A percentile compares a stretch with the other conserved stretches of the same genome.
These are phyloP conservation scores for Penicillium sp. DNA, from an alignment of 2,329 filamentous ascomycete species.

Conservation along the genomic window DNA sequence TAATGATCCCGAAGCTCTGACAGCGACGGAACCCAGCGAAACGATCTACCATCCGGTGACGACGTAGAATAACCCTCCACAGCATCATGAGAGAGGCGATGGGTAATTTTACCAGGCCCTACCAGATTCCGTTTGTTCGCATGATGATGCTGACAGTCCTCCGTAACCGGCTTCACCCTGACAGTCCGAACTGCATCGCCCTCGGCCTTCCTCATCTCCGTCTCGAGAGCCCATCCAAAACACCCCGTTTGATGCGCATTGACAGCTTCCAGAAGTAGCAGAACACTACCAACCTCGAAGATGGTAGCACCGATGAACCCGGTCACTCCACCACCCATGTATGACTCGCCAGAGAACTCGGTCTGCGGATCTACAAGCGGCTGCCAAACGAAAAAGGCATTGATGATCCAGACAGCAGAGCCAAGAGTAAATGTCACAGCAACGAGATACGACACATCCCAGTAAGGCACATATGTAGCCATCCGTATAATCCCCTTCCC, in stretches of 20 bases:
- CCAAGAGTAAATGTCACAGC: constrained; percentile 57
- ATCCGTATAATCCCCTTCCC: constrained; percentile 47
- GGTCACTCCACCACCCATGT: constrained; percentile 60
- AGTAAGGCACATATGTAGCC: constrained; percentile 53
- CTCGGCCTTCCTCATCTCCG: constrained; percentile 40
- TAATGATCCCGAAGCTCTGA: constrained; percentile 61
- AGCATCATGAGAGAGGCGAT: constrained; percentile 1
- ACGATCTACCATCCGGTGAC: constrained; percentile 34
- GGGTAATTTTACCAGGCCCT: constrained; percentile 1
- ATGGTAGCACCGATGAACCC: constrained; percentile 68
- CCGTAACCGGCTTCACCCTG: constrained; percentile 14
- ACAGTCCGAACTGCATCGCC: constrained; percentile 11
- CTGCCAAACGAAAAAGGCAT: constrained; percentile 65
- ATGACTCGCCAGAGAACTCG: constrained; percentile 56
- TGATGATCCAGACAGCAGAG: constrained; percentile 58
- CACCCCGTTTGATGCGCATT: constrained; percentile 66
- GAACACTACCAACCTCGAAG: constrained; percentile 64
- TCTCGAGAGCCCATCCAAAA: constrained; percentile 68
- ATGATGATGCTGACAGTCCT: constrained; percentile 45
- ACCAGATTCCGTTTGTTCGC: constrained; percentile 35
- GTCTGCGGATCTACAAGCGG: constrained; percentile 56
- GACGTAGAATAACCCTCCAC: constrained; percentile 11
- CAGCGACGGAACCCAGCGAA: constrained; percentile 62
- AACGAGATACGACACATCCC: constrained; percentile 59
- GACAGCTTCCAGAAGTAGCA: constrained; percentile 67